Evolutionary conservation across 805 yeast species (phyloP), one percentile per base, ranked within the genome.

Genomic region (Myxozyma udenii): DNA sequence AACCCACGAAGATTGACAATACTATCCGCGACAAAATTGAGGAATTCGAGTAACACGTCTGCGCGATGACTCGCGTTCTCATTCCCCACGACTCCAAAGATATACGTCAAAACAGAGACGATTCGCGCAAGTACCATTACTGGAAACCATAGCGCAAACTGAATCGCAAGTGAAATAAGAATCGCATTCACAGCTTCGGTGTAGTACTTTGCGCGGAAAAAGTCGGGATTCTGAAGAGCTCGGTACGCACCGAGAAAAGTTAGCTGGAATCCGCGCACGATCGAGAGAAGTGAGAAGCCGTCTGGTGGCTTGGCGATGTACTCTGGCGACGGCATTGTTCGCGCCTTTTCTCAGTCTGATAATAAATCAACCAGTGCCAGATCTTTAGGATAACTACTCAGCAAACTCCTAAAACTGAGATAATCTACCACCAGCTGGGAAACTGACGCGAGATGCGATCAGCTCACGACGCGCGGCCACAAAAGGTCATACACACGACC

Each of bases 301-400:
- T 78, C 75, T 5, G 82, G 77, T 0, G 85, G 83, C 44, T 76
- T 71, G 2, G 83, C 75, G 11, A 80, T 68, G 61, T 80, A 79
- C 14, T 78, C 72, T 4, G 85, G 85, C 2, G 85, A 80, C 1
- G 81, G 78, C 84, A 80, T 80, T 28, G 33, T 28, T 9, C n/a
- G n/a, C n/a, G n/a, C n/a, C n/a, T n/a, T n/a, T n/a, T n/a, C n/a
- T n/a, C n/a, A n/a, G n/a, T n/a, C n/a, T n/a, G n/a, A n/a, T n/a
- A n/a, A n/a, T n/a, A n/a, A n/a, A n/a, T n/a, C n/a, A n/a, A n/a
- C n/a, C n/a, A n/a, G n/a, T n/a, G n/a, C n/a, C n/a, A n/a, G n/a
- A n/a, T n/a, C n/a, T n/a, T n/a, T n/a, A n/a, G n/a, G 12, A 26
- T 12, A 12, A 12, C 11, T 12, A 26, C 32, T 6, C 32, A 12